These are phyloP conservation scores for Globisporangium uncinulatum DNA, from an alignment of 352 stramenopile species.

Conservation along the genomic window DNA sequence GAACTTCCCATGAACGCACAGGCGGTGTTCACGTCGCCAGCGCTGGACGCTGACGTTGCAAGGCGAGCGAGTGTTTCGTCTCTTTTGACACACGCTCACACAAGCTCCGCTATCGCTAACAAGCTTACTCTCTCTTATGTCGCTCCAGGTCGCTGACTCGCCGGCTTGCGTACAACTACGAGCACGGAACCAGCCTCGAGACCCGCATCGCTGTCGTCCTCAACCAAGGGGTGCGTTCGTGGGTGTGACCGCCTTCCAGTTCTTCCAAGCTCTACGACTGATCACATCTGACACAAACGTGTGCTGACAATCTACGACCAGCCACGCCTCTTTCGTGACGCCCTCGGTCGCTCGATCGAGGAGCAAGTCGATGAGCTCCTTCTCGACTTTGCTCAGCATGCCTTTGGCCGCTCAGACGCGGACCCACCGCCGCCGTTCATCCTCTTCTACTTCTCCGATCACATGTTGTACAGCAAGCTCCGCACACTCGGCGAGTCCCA, in stretches of 20 bases:
- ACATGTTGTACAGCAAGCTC: neutral
- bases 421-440: constrained; percentile 15
- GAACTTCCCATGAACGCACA: no score
- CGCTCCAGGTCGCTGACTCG: constrained; percentile 25
- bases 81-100: no score
- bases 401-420: constrained; percentile 2
- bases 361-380: constrained; percentile 29
- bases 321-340: constrained; percentile 31
- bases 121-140: neutral
- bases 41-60: constrained; percentile 18
- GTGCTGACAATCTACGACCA: no score
- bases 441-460: constrained; percentile 30
- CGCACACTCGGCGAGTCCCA: neutral
- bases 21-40: constrained; percentile 33
- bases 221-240: constrained; percentile 26
- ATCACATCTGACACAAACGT: neutral
- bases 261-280: no score
- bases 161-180: constrained; percentile 43
- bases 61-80: constrained; percentile 21
- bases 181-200: constrained; percentile 23
- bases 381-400: constrained; percentile 8
- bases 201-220: constrained; percentile 18
- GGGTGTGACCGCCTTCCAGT: neutral
- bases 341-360: constrained; percentile 29
- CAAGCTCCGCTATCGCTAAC: no score